A percentile compares a stretch with the other conserved stretches of the same genome.
Evolutionary conservation across 2,329 filamentous ascomycete species (phyloP).

Genomic region (Akanthomyces dipterigenus): DNA sequence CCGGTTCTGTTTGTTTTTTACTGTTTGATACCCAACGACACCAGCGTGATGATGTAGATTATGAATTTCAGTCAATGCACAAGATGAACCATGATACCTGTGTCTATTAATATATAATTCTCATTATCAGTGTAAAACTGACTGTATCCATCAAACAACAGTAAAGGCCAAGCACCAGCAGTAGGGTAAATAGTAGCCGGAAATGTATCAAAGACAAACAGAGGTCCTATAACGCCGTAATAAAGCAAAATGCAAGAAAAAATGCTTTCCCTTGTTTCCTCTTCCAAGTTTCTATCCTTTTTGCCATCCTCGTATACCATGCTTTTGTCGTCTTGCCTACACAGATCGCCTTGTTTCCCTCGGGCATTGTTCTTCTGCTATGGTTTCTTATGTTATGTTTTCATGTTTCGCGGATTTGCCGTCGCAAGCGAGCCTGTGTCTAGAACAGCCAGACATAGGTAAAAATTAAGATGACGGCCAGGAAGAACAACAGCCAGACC

Average conservation of each 20-base stretch:
- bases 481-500: slow-evolving; percentile 87
- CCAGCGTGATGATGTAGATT: neutral
- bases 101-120: neutral
- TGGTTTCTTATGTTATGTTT: neutral
- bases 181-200: neutral
- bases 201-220: neutral
- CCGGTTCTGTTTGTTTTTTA: neutral
- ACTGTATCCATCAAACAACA: neutral
- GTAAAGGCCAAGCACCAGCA: neutral
- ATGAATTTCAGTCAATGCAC: neutral
- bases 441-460: slow-evolving; percentile 88
- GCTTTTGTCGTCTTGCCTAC: neutral
- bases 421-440: neutral
- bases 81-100: neutral
- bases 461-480: slow-evolving; percentile 75
- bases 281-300: neutral
- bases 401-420: no score
- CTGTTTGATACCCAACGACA: neutral
- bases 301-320: neutral
- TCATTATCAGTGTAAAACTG: neutral
- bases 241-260: neutral
- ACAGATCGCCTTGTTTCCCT: neutral
- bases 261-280: neutral
- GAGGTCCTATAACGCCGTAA: neutral
- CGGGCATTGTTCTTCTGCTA: no score